These are phyloP conservation scores for Byssochlamys sp. DNA, from an alignment of 2,329 filamentous ascomycete species.

Conservation along the genomic window DNA sequence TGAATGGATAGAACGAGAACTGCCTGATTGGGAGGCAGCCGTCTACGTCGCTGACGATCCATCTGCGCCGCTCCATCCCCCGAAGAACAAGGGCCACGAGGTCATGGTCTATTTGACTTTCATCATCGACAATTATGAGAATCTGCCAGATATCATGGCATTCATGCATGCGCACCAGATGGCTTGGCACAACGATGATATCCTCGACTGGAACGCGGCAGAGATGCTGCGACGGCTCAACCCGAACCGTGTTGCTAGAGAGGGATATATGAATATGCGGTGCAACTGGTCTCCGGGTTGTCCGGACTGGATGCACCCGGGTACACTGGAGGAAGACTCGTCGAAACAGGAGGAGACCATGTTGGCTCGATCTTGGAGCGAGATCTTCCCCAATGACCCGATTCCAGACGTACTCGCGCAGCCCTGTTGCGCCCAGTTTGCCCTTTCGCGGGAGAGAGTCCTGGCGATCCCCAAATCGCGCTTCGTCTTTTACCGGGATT, in stretches of 20 bases:
- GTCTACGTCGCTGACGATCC: slow-evolving; percentile 47
- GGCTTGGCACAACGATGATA: slow-evolving; percentile 53
- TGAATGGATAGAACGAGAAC: slow-evolving; percentile 45
- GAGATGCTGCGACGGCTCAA: slow-evolving; percentile 45
- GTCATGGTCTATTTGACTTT: slow-evolving; percentile 55
- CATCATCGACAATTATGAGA: slow-evolving; percentile 54
- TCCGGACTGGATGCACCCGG: slow-evolving; percentile 48
- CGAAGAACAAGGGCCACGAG: slow-evolving; percentile 53
- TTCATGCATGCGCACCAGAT: slow-evolving; percentile 51
- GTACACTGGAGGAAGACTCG: slow-evolving; percentile 28
- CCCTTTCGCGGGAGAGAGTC: slow-evolving; percentile 49
- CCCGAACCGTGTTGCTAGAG: slow-evolving; percentile 40
- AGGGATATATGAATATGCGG: slow-evolving; percentile 53
- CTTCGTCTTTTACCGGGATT: slow-evolving; percentile 51
- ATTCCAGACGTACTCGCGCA: slow-evolving; percentile 46
- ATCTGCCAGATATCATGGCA: slow-evolving; percentile 48
- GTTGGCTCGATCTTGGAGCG: slow-evolving; percentile 38
- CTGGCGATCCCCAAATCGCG: slow-evolving; percentile 43
- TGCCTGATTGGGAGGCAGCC: slow-evolving; percentile 40
- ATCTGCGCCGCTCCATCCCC: slow-evolving; percentile 40
- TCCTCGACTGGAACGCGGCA: slow-evolving; percentile 42
- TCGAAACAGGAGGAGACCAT: slow-evolving; percentile 40
- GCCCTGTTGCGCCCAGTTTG: slow-evolving; percentile 57
- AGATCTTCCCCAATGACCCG: slow-evolving; percentile 37
- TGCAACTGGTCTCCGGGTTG: slow-evolving; percentile 52